phyloP scores from a whole-genome alignment of 768 basidiomycete species.

The Dentipellis fragilis region DNA sequence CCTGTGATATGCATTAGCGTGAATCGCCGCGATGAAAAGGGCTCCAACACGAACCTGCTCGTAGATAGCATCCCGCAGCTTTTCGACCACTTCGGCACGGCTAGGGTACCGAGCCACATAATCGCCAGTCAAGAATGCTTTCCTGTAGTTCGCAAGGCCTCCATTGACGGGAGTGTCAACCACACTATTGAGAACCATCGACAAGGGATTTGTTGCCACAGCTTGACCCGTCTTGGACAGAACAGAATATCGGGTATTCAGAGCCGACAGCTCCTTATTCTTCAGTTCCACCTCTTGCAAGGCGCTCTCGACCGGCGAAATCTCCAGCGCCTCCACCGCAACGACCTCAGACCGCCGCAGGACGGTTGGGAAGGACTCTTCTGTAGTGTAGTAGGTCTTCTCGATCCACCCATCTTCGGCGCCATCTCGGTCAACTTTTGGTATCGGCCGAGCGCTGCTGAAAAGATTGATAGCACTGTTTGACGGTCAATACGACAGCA shows the following conservation, averaged over 20 bases:
- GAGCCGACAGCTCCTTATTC: constrained; percentile 63
- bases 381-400: constrained; percentile 80
- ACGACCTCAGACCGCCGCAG: constrained; percentile 83
- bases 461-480: constrained; percentile 75
- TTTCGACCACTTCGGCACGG: constrained; percentile 58
- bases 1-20: constrained; percentile 26
- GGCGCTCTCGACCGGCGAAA: constrained; percentile 81
- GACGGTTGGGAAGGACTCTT: constrained; percentile 86
- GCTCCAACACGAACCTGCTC: constrained; percentile 54
- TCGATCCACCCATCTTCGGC: constrained; percentile 77
- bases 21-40: too few relatives aligned
- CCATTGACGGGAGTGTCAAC: constrained; percentile 76
- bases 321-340: constrained; percentile 56
- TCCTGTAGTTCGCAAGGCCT: constrained; percentile 71
- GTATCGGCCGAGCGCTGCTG: constrained; percentile 61
- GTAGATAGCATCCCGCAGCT: constrained; percentile 65
- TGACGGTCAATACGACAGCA: background rate
- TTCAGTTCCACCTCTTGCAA: constrained; percentile 72
- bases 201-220: constrained; percentile 69
- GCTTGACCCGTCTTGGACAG: constrained; percentile 66
- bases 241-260: constrained; percentile 65
- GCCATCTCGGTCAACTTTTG: constrained; percentile 53
- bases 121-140: constrained; percentile 61
- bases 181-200: constrained; percentile 79
- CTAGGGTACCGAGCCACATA: constrained; percentile 65